Conservation (phyloP, 176 grass and related monocot species). For the Olyra latifolia region DNA sequence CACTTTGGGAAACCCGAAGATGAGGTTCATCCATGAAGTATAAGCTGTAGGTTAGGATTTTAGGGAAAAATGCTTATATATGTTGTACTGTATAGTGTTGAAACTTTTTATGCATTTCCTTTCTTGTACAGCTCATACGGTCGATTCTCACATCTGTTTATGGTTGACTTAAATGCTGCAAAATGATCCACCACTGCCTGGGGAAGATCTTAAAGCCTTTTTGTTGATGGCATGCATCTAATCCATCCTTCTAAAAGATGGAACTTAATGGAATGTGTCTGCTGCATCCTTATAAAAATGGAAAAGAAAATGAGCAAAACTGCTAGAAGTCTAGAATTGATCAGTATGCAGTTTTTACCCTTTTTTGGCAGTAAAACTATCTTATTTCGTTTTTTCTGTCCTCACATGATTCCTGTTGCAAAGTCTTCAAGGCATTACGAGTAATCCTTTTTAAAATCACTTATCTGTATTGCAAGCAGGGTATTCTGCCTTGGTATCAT, state of each 20-base stretch:
- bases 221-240: not conserved
- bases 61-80: not conserved
- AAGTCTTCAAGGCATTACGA: not conserved
- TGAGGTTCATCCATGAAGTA: not conserved
- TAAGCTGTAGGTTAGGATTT: not conserved
- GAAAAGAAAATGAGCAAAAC: not conserved
- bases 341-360: not conserved
- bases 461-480: not conserved
- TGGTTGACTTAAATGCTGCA: not conserved
- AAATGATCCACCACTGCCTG: not conserved
- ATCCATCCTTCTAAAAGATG: not conserved
- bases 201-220: not conserved
- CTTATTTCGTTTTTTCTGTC: not conserved
- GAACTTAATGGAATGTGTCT: too few species aligned
- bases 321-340: not conserved
- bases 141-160: not conserved
- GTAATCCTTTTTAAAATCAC: not conserved
- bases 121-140: not conserved
- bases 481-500: not conserved
- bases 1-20: not conserved
- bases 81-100: not conserved
- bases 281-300: too few species aligned
- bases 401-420: not conserved
- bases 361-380: not conserved
- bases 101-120: constrained; percentile 3